Percentiles rank a stretch among this genome's conserved stretches.
These are phyloP conservation scores for Citrullus mucosospermus DNA, from an alignment of 306 rosid genomes.

Conservation along the genomic window DNA sequence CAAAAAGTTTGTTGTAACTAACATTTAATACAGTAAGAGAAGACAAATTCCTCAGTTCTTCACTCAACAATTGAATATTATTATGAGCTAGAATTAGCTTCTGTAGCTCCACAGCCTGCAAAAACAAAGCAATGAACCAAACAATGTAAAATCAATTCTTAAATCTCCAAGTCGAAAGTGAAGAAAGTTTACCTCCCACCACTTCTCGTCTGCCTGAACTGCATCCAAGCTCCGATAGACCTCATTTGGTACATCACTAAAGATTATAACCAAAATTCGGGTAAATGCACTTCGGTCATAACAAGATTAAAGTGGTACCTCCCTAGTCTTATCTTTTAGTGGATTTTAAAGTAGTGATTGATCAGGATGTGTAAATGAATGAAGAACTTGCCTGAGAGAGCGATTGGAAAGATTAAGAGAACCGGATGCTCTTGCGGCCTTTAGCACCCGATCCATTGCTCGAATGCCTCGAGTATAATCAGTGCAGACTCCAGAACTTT, in stretches of 20 bases:
- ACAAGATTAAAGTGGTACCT: not conserved
- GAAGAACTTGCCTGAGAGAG: conserved; percentile 42
- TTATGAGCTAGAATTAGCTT: conserved; percentile 87
- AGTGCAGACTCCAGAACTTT: not conserved
- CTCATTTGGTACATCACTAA: conserved; percentile 72
- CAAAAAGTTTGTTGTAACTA: conserved; percentile 64
- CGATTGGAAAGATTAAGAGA: conserved; percentile 96
- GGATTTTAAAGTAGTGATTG: not conserved
- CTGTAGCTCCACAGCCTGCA: conserved; percentile 81
- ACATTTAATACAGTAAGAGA: conserved; percentile 63
- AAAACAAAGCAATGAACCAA: conserved; percentile 8
- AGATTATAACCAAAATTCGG: conserved; percentile 4
- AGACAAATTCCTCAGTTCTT: conserved; percentile 56
- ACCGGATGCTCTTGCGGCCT: conserved; percentile 83
- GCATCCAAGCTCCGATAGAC: conserved; percentile 62
- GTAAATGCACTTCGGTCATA: not conserved
- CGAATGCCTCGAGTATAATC: not conserved
- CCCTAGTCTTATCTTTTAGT: not conserved
- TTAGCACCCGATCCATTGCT: conserved; percentile 69
- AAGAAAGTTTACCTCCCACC: conserved; percentile 74
- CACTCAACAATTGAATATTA: conserved; percentile 43
- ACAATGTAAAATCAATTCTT: not conserved
- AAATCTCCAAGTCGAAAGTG: not conserved
- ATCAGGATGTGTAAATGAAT: not conserved
- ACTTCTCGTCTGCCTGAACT: conserved; percentile 52